Conservation (phyloP, 345 rosid species). For the Eucalyptus marginata region DNA sequence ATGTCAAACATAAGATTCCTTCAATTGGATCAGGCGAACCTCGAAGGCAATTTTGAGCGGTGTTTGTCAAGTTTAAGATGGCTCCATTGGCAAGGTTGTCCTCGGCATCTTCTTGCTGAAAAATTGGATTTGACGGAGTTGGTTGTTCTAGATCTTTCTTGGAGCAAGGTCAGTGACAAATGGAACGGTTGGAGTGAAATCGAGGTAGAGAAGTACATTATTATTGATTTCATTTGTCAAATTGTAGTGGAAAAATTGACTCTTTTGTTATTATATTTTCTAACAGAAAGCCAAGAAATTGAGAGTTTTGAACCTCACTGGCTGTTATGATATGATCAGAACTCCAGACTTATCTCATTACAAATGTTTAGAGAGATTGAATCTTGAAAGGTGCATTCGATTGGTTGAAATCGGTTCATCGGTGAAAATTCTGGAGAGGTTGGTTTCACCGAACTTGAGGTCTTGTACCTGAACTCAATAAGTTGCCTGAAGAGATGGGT, state of each 20-base stretch:
- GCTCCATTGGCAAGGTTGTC: not conserved
- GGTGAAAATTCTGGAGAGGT: too few species aligned
- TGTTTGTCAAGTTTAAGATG: not conserved
- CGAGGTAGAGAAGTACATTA: not conserved
- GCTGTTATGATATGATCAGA: not conserved
- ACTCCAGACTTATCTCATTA: not conserved
- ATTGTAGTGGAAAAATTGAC: not conserved
- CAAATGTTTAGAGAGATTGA: too few species aligned
- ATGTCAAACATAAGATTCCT: not conserved
- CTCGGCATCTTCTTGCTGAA: not conserved
- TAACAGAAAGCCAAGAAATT: not conserved
- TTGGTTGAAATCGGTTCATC: too few species aligned
- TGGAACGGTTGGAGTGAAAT: not conserved
- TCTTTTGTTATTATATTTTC: not conserved
- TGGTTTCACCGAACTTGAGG: too few species aligned
- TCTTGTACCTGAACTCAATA: too few species aligned
- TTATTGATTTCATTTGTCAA: not conserved
- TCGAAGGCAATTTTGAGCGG: not conserved
- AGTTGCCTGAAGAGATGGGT: too few species aligned
- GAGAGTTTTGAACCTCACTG: not conserved
- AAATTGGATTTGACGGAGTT: not conserved
- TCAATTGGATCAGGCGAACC: not conserved
- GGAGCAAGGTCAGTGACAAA: not conserved
- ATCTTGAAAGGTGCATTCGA: too few species aligned
- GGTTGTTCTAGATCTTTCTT: not conserved